A percentile compares a stretch with the other conserved stretches of the same genome.
These are phyloP conservation scores for Ceratocystis cubensis DNA, from an alignment of 2,329 filamentous ascomycete species.

Conservation along the genomic window DNA sequence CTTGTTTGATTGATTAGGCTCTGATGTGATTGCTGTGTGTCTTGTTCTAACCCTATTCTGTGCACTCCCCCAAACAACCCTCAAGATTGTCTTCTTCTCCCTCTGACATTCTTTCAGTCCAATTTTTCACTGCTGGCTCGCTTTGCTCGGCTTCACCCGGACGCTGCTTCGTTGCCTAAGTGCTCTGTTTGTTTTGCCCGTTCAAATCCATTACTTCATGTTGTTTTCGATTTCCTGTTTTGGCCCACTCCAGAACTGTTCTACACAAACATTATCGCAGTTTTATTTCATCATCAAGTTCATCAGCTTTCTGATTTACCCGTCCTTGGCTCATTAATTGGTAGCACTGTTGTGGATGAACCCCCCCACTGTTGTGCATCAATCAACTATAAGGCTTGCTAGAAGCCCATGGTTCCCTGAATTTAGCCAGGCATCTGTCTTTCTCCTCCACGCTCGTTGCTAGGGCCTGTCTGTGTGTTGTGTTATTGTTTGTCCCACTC, in stretches of 20 bases:
- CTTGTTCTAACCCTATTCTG: not conserved
- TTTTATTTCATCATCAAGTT: too few relatives aligned
- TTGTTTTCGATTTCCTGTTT: not conserved
- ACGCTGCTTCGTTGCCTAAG: not conserved
- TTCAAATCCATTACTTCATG: too few relatives aligned
- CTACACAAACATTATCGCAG: too few relatives aligned
- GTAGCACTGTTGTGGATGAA: not conserved
- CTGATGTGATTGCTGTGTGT: not conserved
- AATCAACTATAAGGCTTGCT: not conserved
- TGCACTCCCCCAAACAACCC: not conserved
- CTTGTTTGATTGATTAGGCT: not conserved
- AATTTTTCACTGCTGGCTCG: not conserved
- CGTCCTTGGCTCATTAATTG: not conserved
- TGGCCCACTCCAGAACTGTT: not conserved
- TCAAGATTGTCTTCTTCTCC: not conserved
- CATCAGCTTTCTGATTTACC: not conserved
- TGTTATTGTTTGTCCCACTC: conserved; percentile 11
- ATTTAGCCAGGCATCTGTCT: not conserved
- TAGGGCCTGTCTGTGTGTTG: conserved; percentile 1
- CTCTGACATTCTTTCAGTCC: not conserved
- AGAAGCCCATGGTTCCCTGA: not conserved
- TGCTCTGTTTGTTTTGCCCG: not conserved
- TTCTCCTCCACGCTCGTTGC: not conserved
- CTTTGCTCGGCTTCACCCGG: not conserved
- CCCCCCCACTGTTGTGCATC: not conserved